These are phyloP conservation scores for Scleromitrula shiraiana DNA, from an alignment of 2,329 filamentous ascomycete species.

Conservation along the genomic window DNA sequence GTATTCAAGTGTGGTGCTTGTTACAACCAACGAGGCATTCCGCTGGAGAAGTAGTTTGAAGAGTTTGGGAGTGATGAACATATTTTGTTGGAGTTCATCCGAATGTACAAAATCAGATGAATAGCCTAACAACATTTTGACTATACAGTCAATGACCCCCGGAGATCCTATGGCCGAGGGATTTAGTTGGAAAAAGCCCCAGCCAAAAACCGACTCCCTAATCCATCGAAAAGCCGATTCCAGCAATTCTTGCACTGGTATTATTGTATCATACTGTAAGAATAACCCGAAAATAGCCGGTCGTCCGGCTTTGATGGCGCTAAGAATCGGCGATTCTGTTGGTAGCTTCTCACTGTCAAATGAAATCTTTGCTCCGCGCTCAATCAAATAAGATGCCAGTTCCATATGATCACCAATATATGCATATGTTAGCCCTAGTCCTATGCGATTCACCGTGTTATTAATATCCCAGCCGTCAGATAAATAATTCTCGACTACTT, in stretches of 20 bases:
- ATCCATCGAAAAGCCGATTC: too few relatives aligned
- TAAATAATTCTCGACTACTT: not conserved
- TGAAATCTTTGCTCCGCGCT: not conserved
- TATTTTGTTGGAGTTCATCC: not conserved
- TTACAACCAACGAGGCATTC: not conserved
- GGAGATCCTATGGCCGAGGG: too few relatives aligned
- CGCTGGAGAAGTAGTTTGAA: not conserved
- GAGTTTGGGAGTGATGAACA: not conserved
- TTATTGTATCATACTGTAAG: not conserved
- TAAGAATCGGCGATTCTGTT: not conserved
- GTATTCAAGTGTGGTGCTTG: not conserved
- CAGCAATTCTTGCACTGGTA: not conserved
- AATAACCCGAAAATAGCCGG: not conserved
- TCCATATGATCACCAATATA: not conserved
- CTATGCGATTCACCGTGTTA: not conserved
- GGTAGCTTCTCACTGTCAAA: not conserved
- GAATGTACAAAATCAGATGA: not conserved
- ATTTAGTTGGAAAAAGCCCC: too few relatives aligned
- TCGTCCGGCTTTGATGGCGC: not conserved
- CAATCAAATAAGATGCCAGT: not conserved
- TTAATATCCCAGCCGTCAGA: not conserved
- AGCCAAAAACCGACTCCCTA: too few relatives aligned
- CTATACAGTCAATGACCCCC: not conserved
- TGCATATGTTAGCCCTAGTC: not conserved
- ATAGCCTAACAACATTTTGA: not conserved